phyloP scores from a whole-genome alignment of 352 stramenopile species.

The Heterotrichella gracilis region DNA sequence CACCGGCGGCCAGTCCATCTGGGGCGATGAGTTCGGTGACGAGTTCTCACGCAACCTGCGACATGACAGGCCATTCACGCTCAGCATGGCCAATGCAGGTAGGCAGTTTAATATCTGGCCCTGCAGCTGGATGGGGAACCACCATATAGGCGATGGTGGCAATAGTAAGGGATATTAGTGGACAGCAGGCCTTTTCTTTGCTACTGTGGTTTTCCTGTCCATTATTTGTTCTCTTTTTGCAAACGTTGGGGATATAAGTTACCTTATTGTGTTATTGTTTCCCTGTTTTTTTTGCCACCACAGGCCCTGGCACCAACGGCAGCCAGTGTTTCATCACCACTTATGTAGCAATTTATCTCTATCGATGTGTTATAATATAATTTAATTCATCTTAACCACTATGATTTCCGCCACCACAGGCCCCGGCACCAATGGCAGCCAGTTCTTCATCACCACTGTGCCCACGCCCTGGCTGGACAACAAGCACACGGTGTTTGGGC shows the following conservation, averaged over 20 bases:
- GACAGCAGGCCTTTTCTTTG: too few species aligned
- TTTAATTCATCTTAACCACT: too few species aligned
- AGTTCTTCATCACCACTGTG: slow-evolving; percentile 82
- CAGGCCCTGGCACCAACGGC: slow-evolving; percentile 25
- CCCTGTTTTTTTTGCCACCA: slow-evolving; percentile 92
- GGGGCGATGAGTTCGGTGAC: slow-evolving; percentile 92
- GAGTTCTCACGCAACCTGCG: slow-evolving; percentile 67
- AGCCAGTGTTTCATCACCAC: slow-evolving; percentile 80
- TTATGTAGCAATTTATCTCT: too few species aligned
- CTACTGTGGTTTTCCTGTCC: slow-evolving; percentile 98
- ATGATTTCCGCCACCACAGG: slow-evolving; percentile 45
- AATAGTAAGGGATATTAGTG: too few species aligned
- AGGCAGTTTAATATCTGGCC: too few species aligned
- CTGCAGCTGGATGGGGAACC: slow-evolving; percentile 11
- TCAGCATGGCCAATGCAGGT: slow-evolving; percentile 89
- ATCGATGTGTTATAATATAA: too few species aligned
- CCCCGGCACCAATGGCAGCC: slow-evolving; percentile 27
- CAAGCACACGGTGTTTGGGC: slow-evolving; percentile 77
- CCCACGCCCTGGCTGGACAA: slow-evolving; percentile 64
- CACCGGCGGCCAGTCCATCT: slow-evolving; percentile 88
- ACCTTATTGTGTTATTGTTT: slow-evolving; percentile 45
- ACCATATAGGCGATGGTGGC: too few species aligned
- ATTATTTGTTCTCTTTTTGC: slow-evolving; percentile 80
- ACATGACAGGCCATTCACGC: slow-evolving; percentile 80
- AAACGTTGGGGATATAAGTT: slow-evolving; percentile 90